A percentile compares a stretch with the other conserved stretches of the same genome.
Evolutionary conservation across 352 stramenopile species (phyloP).

Genomic region (Phytophthora sojae): DNA sequence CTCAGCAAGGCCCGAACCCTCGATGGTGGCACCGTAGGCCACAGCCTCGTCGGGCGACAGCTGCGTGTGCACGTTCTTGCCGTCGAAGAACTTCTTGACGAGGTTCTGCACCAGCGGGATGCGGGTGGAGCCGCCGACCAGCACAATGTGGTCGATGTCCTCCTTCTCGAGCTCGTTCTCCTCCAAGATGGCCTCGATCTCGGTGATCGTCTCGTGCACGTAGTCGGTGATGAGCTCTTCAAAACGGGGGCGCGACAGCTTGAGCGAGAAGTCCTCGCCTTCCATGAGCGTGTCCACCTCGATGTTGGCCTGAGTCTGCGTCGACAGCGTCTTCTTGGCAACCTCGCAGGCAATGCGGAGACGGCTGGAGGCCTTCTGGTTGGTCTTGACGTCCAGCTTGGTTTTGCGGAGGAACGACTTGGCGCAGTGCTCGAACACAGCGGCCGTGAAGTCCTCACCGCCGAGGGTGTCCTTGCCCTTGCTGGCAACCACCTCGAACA

Average conservation of each 20-base stretch:
- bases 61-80: constrained; percentile 83
- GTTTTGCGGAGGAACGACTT: constrained; percentile 96
- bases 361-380: constrained; percentile 95
- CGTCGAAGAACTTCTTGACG: constrained; percentile 89
- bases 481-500: constrained; percentile 98
- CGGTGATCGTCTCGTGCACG: constrained; percentile 93
- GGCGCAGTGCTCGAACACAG: constrained; percentile 97
- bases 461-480: constrained; percentile 96
- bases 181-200: constrained; percentile 89
- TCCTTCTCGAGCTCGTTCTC: constrained; percentile 81
- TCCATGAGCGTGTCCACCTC: constrained; percentile 98
- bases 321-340: constrained; percentile 97
- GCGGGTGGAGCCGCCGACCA: constrained; percentile 97
- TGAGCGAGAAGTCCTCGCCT: constrained; percentile 97
- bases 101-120: constrained; percentile 95
- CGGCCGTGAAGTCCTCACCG: constrained; percentile 97
- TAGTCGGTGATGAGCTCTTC: constrained; percentile 95
- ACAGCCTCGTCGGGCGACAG: constrained; percentile 93
- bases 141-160: constrained; percentile 95
- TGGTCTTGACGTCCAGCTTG: constrained; percentile 93
- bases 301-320: constrained; percentile 96
- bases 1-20: constrained; percentile 74
- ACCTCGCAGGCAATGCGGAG: constrained; percentile 96
- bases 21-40: constrained; percentile 89
- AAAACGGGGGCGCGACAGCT: constrained; percentile 96